phyloP scores from a whole-genome alignment of 129 eudicot genomes.

The Arctium lappa region DNA sequence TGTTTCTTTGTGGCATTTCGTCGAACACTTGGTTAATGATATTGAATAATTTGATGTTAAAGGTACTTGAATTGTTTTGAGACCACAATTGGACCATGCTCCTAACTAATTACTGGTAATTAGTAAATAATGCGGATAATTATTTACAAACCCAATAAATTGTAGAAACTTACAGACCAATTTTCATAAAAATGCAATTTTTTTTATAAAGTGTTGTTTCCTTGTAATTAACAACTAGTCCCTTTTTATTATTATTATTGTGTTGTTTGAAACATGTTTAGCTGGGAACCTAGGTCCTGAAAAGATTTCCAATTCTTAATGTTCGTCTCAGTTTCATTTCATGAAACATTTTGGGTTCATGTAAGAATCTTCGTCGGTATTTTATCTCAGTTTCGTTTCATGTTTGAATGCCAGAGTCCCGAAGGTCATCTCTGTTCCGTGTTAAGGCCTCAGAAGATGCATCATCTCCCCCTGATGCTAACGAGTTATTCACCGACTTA shows the following conservation, averaged over 20 bases:
- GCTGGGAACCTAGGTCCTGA: neutral
- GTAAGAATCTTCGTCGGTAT: neutral
- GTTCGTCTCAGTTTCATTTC: neutral
- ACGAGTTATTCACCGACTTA: conserved; percentile 60
- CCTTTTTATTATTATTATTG: neutral
- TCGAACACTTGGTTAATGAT: conserved; percentile 9
- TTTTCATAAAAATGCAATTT: neutral
- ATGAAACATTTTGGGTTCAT: neutral
- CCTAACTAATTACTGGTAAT: neutral
- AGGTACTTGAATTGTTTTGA: neutral
- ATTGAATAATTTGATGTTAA: neutral
- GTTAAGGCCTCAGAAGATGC: conserved; percentile 86
- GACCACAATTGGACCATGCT: neutral
- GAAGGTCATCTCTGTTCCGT: conserved; percentile 48
- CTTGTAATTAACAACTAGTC: neutral
- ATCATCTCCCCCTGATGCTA: conserved; percentile 49
- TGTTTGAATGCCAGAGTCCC: conserved; percentile 38
- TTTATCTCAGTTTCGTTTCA: neutral
- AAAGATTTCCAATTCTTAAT: neutral
- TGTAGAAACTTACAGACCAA: neutral
- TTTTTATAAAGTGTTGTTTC: neutral
- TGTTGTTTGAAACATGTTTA: conserved; percentile 8
- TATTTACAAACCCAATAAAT: neutral
- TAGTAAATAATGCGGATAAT: too few relatives aligned
- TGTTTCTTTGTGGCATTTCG: conserved; percentile 26